Conservation (phyloP, 1,284 basidiomycete species). For the Grifola frondosa region DNA sequence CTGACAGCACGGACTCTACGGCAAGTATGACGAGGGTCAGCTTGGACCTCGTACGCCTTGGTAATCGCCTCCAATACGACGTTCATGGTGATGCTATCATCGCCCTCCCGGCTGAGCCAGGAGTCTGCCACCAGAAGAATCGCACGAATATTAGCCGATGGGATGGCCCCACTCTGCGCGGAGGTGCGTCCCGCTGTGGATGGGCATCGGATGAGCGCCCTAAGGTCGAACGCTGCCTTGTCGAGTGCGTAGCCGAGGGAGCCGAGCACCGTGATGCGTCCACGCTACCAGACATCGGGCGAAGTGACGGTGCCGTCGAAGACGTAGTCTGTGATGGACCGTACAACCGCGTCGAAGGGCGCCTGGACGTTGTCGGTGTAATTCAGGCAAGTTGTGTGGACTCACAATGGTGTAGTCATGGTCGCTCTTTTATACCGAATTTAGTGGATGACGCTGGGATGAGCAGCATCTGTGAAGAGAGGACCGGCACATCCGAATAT, state of each 20-base stretch:
- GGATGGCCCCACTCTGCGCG: constrained; percentile 14
- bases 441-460: too few species aligned
- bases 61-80: constrained; percentile 9
- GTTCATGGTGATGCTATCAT: constrained; percentile 8
- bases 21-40: constrained; percentile 2
- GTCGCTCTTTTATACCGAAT: too few species aligned
- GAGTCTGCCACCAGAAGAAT: constrained; percentile 12
- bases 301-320: constrained; percentile 8
- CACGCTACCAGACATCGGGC: constrained; percentile 5
- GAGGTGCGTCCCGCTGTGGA: constrained; percentile 11
- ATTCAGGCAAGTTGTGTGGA: not conserved
- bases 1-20: too few species aligned
- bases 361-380: constrained; percentile 8
- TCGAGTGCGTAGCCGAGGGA: constrained; percentile 12
- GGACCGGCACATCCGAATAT: too few species aligned
- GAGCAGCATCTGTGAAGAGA: too few species aligned
- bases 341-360: constrained; percentile 8
- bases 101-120: constrained; percentile 7
- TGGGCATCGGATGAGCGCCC: constrained; percentile 8
- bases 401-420: too few species aligned
- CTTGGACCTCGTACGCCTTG: constrained; percentile 14
- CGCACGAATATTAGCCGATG: constrained; percentile 12
- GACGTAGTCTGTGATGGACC: constrained; percentile 10
- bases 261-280: constrained; percentile 9
- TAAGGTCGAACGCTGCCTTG: constrained; percentile 10